These are phyloP conservation scores for Teunomyces lycoperdinae DNA, from an alignment of 805 yeast species.

Conservation along the genomic window DNA sequence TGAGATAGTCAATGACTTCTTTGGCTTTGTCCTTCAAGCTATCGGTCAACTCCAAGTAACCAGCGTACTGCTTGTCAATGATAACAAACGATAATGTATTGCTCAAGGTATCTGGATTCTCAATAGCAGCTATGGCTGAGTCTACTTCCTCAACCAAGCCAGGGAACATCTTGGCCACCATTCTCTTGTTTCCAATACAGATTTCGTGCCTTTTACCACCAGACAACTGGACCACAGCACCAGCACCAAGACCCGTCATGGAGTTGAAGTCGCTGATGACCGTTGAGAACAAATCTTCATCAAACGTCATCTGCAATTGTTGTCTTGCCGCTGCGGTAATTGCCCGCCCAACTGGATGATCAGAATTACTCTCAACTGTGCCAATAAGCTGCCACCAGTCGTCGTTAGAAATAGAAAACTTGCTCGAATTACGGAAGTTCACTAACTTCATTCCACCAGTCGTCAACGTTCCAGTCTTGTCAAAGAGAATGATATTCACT, in stretches of 20 bases:
- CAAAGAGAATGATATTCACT: slow-evolving; percentile 72
- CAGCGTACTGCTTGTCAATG: slow-evolving; percentile 57
- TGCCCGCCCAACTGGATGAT: slow-evolving; percentile 87
- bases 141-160: slow-evolving; percentile 12
- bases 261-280: slow-evolving; percentile 34
- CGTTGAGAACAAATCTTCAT: slow-evolving; percentile 30
- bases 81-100: slow-evolving; percentile 55
- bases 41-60: slow-evolving; percentile 68
- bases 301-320: slow-evolving; percentile 25
- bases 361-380: slow-evolving; percentile 65
- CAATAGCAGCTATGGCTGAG: slow-evolving; percentile 3
- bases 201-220: slow-evolving; percentile 27
- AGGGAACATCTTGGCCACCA: slow-evolving; percentile 28
- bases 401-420: slow-evolving; percentile 11
- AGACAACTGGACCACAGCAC: slow-evolving; percentile 34
- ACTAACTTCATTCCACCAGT: slow-evolving; percentile 66
- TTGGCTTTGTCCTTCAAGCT: slow-evolving; percentile 62
- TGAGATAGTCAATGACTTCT: slow-evolving; percentile 56
- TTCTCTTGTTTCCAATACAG: slow-evolving; percentile 51
- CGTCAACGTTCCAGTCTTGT: slow-evolving; percentile 95
- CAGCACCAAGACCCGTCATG: slow-evolving; percentile 46
- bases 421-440: slow-evolving; percentile 18
- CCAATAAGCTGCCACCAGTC: slow-evolving; percentile 55
- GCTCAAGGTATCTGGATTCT: slow-evolving; percentile 16
- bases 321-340: slow-evolving; percentile 42